Conservation (phyloP, 169 alveolate species). For the Nephromyces sp. region DNA sequence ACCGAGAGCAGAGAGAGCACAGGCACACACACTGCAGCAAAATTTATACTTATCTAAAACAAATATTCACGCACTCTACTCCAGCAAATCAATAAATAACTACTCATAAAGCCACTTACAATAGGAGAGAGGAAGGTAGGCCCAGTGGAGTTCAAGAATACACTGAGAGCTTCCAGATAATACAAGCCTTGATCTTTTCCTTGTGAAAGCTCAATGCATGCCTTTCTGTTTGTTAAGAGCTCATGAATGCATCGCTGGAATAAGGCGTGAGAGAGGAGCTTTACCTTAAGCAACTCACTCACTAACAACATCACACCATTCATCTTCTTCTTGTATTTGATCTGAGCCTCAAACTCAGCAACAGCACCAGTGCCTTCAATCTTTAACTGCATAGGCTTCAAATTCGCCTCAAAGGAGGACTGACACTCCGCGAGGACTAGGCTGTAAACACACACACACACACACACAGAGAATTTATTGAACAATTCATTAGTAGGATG, state of each 20-base stretch:
- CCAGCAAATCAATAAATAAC: no score
- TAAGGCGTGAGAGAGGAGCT: conserved; percentile 41
- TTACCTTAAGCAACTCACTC: conserved; percentile 42
- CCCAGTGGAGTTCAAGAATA: conserved; percentile 28
- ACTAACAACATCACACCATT: conserved; percentile 52
- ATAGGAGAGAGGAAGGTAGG: no score
- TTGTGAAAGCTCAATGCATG: conserved; percentile 10
- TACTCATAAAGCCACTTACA: no score
- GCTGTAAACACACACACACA: neutral
- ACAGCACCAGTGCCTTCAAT: conserved; percentile 41
- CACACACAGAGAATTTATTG: no score
- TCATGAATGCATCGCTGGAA: conserved; percentile 45
- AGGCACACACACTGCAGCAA: no score
- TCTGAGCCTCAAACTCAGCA: conserved; percentile 43
- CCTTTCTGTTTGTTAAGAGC: conserved; percentile 33
- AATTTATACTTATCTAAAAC: no score
- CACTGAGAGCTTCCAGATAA: conserved; percentile 30
- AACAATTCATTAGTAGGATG: no score
- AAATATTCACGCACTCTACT: no score
- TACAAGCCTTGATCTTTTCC: conserved; percentile 31
- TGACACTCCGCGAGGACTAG: conserved; percentile 44
- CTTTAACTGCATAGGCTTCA: conserved; percentile 44
- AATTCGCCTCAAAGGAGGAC: conserved; percentile 44
- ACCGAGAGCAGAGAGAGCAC: no score
- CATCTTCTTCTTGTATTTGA: conserved; percentile 45